Percentiles rank a stretch among this genome's conserved stretches.
These are phyloP conservation scores for Penicillium freii DNA, from an alignment of 2,329 filamentous ascomycete species.

Conservation along the genomic window DNA sequence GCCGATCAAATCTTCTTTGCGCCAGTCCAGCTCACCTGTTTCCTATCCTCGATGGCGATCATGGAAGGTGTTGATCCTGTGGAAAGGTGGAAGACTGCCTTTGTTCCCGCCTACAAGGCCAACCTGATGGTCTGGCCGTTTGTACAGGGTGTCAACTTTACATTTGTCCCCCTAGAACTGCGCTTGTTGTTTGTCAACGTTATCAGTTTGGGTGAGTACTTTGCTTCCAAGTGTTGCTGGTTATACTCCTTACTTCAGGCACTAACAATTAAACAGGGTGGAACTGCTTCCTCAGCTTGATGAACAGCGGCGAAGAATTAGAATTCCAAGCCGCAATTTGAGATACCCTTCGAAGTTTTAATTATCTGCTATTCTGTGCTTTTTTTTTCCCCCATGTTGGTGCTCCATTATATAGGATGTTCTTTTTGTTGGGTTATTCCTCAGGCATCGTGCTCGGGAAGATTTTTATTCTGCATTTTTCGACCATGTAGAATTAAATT, in stretches of 20 bases:
- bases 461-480: constrained; percentile 1
- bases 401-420: constrained; percentile 9
- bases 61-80: constrained; percentile 67
- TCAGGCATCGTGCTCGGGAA: background rate
- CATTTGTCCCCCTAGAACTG: constrained; percentile 77
- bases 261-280: constrained; percentile 44
- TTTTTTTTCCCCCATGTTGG: constrained; percentile 4
- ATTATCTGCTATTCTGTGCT: constrained; percentile 8
- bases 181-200: constrained; percentile 84
- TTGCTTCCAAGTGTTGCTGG: background rate
- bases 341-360: constrained; percentile 23
- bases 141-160: constrained; percentile 85
- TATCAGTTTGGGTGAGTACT: constrained; percentile 62
- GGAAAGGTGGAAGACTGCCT: constrained; percentile 71
- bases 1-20: constrained; percentile 82
- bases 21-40: constrained; percentile 75
- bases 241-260: background rate
- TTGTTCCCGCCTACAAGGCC: constrained; percentile 68
- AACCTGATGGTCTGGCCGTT: constrained; percentile 88
- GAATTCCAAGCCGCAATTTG: constrained; percentile 32
- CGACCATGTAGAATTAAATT: background rate
- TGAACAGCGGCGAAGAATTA: constrained; percentile 50
- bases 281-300: constrained; percentile 59
- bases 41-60: constrained; percentile 80
- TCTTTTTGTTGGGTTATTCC: constrained; percentile 5